Evolutionary conservation across 2,329 filamentous ascomycete genomes (phyloP).

Genomic region (Seiridium unicorne): DNA sequence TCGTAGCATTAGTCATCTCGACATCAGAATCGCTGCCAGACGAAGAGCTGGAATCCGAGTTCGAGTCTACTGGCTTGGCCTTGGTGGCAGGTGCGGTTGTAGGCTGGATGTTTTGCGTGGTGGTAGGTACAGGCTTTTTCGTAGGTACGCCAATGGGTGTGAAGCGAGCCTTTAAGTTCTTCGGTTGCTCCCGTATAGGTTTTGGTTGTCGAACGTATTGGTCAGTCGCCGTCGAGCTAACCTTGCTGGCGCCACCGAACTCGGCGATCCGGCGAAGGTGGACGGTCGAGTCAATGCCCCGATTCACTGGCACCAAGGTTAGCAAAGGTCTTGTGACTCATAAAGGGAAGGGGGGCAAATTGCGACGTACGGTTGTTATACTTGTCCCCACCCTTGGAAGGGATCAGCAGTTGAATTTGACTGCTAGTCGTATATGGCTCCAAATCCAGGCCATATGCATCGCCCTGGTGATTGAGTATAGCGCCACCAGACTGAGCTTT

Average conservation of each 20-base stretch:
- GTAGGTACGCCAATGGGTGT: constrained; percentile 59
- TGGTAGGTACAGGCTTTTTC: constrained; percentile 12
- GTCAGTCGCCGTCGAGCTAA: constrained; percentile 36
- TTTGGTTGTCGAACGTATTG: constrained; percentile 45
- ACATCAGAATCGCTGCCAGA: constrained; percentile 43
- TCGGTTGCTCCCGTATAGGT: constrained; percentile 61
- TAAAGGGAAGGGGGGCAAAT: constrained; percentile 7
- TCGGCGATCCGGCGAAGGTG: constrained; percentile 64
- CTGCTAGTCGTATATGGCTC: constrained; percentile 49
- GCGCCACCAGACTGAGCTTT: constrained; percentile 49
- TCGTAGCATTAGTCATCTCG: constrained; percentile 42
- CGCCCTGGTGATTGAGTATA: constrained; percentile 61
- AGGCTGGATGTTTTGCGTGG: background rate
- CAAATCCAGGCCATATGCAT: constrained; percentile 59
- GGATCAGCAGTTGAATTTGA: constrained; percentile 60
- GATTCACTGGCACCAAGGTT: constrained; percentile 32
- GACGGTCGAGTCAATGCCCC: constrained; percentile 56
- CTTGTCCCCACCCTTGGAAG: constrained; percentile 50
- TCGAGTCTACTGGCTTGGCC: constrained; percentile 22
- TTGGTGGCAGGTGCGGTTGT: constrained; percentile 10
- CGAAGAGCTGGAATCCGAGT: constrained; percentile 39
- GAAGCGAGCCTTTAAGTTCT: constrained; percentile 65
- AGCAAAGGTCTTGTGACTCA: constrained; percentile 15
- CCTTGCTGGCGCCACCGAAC: constrained; percentile 42
- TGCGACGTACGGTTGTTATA: constrained; percentile 51